Evolutionary conservation across 257 asterid species (phyloP), one percentile per base, ranked within the genome.

Genomic region (Craterostigma plantagineum): DNA sequence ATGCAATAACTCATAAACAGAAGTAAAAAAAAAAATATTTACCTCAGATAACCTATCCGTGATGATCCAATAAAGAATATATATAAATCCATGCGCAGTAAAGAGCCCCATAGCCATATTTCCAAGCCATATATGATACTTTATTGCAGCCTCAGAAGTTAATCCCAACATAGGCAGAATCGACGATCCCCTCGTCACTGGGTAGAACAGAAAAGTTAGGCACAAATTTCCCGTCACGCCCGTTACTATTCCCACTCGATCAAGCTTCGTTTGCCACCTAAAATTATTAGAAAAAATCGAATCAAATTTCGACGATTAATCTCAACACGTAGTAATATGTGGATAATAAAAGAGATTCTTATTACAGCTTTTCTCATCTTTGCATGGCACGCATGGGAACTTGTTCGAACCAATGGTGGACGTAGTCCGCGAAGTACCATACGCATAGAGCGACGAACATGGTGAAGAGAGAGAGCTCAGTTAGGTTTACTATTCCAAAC

Each of bases 201-300:
- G 98, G 62, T 79, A 76, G 52, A 83, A 90, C 27, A 90, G 47
- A 63, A 83, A 90, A 46, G 98, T 60, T 37, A 80, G 46, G 61
- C 91, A 77, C 64, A 83, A 35, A 49, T 90, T 90, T 48, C 94
- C 98, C 0, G 93, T 74, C 41, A 74, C 69, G 1, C 92, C 92
- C n/a, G 79, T 59, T 17, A 67, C 79, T 67, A 90, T 56, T 0
- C 75, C 95, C 42, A 83, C 82, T 53, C 92, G 68, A 53, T 84
- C 95, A 57, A 79, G 48, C 64, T 72, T 90, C 1, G 92, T 80
- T 63, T 83, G 79, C 98, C 98, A 90, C 68, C 98, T 87, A n/a
- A 45, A 46, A 45, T 46, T 9, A 41, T 11, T 8, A 13, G 7
- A 9, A 35, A 36, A 43, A 16, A 38, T 14, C 14, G n/a, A n/a